Base-by-base conservation (phyloP, 371 early-diverging fungal genomes). In the Syncephalis plumigaleata region DNA sequence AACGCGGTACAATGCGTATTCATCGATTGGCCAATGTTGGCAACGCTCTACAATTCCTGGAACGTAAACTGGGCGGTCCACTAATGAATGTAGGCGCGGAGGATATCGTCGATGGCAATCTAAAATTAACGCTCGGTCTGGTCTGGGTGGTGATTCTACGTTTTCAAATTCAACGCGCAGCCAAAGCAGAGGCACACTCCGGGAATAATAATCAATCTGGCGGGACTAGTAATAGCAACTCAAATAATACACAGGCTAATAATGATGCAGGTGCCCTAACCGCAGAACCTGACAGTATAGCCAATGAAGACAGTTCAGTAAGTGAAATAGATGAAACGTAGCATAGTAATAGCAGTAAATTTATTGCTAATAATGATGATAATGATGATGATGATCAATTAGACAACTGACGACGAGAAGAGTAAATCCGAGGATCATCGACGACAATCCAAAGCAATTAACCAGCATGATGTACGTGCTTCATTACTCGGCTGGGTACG, bases 31-130 rank as follows among this genome's bases (percentile, higher is more conserved):
- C 84, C 20, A 91, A 88, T 57, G 78, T 87, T 40, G 67, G 77
- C 50, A 78, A 76, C 47, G 73, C 83, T 2, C 54, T 91, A 18
- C 54, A 63, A 7, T 85, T 75, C 55, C 52, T 91, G 36, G 71
- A 75, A 53, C 59, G 61, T 31, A 71, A 70, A 36, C 54, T 73
- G 2, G 77, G 75, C 36, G 66, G 75, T 3, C 57, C 67, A 15
- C 59, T 87, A 47, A 64, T 75, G 5, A 77, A 85, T 53, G 81
- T 88, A 49, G 87, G 87, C 39, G 70, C 77, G 25, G 81, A 77
- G 45, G 87, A 85, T 53, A 83, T 91, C 52, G 81, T 84, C 20
- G 83, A 87, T 55, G 86, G 87, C 23, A 84, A 89, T 56, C 50
- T 73, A 25, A 91, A 88, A 60, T 70, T 87, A 50, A 87, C 87